phyloP scores from a whole-genome alignment of 352 stramenopile species.

The Phytophthora lateralis region DNA sequence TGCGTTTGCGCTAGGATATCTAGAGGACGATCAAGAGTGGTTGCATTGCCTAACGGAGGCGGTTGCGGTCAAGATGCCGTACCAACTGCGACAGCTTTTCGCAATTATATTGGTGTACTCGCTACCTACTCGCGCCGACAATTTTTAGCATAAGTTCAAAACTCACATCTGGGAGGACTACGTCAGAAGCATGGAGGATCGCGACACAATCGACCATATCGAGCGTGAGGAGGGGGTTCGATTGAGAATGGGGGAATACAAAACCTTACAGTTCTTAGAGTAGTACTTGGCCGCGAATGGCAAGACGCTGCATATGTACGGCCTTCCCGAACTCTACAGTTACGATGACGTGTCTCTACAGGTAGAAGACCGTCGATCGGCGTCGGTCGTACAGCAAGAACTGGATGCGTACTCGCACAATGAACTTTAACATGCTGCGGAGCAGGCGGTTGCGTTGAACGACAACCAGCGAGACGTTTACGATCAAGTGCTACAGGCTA shows the following conservation, averaged over 20 bases:
- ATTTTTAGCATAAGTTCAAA: conserved; percentile 26
- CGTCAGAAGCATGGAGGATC: too few relatives aligned
- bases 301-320: conserved; percentile 19
- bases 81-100: conserved; percentile 41
- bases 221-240: too few relatives aligned
- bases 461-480: conserved; percentile 16
- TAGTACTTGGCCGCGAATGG: background rate
- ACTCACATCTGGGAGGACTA: background rate
- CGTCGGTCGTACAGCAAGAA: background rate
- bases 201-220: too few relatives aligned
- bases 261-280: background rate
- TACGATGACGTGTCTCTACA: conserved; percentile 1
- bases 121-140: background rate
- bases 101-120: conserved; percentile 35
- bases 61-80: conserved; percentile 19
- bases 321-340: background rate
- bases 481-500: conserved; percentile 10
- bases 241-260: too few relatives aligned
- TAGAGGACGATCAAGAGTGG: conserved; percentile 31
- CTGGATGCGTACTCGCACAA: background rate
- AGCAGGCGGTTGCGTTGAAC: conserved; percentile 4
- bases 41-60: conserved; percentile 24
- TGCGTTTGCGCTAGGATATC: conserved; percentile 9
- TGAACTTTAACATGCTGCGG: too few relatives aligned
- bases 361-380: too few relatives aligned